A percentile compares a stretch with the other conserved stretches of the same genome.
These are phyloP conservation scores for Trichoderma cornu-damae DNA, from an alignment of 2,329 filamentous ascomycete species.

Conservation along the genomic window DNA sequence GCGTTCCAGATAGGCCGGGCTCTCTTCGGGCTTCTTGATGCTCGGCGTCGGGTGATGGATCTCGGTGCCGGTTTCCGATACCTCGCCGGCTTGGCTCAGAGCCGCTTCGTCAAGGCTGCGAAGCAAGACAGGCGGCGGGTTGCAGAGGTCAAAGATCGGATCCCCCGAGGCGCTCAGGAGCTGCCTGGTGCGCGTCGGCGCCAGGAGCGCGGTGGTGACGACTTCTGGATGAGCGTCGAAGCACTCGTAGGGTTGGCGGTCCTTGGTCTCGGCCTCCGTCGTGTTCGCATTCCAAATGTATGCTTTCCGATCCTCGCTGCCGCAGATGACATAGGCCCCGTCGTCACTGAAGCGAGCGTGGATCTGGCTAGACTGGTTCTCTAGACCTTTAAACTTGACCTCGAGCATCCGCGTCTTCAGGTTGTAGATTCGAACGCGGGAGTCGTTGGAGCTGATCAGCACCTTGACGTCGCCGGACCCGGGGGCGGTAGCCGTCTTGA, in stretches of 20 bases:
- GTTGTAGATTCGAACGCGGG: slow-evolving; percentile 83
- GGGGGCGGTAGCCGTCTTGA: slow-evolving; percentile 63
- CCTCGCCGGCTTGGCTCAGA: slow-evolving; percentile 38
- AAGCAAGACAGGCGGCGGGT: slow-evolving; percentile 82
- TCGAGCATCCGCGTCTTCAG: slow-evolving; percentile 79
- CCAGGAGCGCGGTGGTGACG: slow-evolving; percentile 83
- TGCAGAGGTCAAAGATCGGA: slow-evolving; percentile 93
- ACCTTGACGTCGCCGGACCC: slow-evolving; percentile 68
- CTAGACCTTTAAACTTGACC: slow-evolving; percentile 84
- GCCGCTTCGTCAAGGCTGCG: slow-evolving; percentile 64
- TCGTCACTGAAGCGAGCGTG: slow-evolving; percentile 85
- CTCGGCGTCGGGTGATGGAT: slow-evolving; percentile 24
- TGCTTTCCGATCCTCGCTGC: slow-evolving; percentile 83
- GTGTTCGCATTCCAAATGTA: slow-evolving; percentile 72
- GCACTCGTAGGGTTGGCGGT: slow-evolving; percentile 78
- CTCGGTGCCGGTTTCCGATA: slow-evolving; percentile 35
- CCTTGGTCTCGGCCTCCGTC: slow-evolving; percentile 59
- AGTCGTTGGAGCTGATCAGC: slow-evolving; percentile 91
- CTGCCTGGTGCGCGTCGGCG: slow-evolving; percentile 71
- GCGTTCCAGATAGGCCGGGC: slow-evolving; percentile 70
- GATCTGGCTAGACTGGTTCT: slow-evolving; percentile 87
- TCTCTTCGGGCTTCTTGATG: slow-evolving; percentile 55
- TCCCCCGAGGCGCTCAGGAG: slow-evolving; percentile 77
- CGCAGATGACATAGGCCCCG: slow-evolving; percentile 79
- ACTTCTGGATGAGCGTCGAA: slow-evolving; percentile 88